These are phyloP conservation scores for Candida parachauliodes DNA, from an alignment of 805 yeast species.

Conservation along the genomic window DNA sequence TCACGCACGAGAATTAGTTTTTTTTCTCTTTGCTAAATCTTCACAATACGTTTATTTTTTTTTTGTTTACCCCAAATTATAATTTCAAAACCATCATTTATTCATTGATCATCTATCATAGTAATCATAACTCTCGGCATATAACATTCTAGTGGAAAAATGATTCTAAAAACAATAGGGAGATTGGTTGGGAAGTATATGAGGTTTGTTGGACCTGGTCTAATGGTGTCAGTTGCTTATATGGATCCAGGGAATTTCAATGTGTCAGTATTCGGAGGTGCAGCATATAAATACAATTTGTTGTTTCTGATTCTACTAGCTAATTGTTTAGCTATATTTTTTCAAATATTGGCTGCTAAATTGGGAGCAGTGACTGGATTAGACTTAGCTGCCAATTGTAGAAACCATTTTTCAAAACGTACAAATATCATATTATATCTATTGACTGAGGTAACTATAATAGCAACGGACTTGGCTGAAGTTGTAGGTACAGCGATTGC, in stretches of 20 bases:
- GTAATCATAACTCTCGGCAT: not conserved
- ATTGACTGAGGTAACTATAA: conserved; percentile 84
- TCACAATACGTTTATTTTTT: not conserved
- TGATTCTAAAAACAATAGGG: conserved; percentile 12
- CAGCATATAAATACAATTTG: conserved; percentile 75
- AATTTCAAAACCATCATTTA: not conserved
- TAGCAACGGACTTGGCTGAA: conserved; percentile 95
- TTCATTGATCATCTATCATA: not conserved
- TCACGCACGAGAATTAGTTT: not conserved
- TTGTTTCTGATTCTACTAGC: conserved; percentile 76
- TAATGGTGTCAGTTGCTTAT: conserved; percentile 92
- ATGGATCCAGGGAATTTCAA: conserved; percentile 98
- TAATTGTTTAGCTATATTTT: conserved; percentile 80
- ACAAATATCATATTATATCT: conserved; percentile 62
- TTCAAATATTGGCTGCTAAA: conserved; percentile 82
- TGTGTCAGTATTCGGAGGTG: conserved; percentile 92
- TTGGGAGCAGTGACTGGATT: conserved; percentile 93
- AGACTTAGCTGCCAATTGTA: conserved; percentile 85
- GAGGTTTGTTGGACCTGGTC: conserved; percentile 86
- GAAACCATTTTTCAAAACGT: conserved; percentile 63
- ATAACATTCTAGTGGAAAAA: not conserved
- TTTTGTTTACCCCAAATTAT: conserved; percentile 2
- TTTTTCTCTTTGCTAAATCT: not conserved
- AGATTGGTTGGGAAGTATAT: conserved; percentile 43
- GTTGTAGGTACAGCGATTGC: conserved; percentile 98